These are phyloP conservation scores for Exophiala viscosa DNA, from an alignment of 2,329 filamentous ascomycete genomes.

Conservation along the genomic window DNA sequence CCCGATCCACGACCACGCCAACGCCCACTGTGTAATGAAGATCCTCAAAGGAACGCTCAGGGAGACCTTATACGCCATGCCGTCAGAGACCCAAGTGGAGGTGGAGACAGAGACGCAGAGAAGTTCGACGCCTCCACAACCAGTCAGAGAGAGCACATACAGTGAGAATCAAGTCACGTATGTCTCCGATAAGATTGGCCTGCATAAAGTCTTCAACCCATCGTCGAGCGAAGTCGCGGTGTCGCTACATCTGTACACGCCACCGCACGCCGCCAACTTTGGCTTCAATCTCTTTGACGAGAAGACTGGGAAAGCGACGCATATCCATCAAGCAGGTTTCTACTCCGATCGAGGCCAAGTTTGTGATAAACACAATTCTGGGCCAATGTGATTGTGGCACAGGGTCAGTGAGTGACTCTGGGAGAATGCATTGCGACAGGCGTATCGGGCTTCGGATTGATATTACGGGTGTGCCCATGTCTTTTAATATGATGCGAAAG, in stretches of 20 bases:
- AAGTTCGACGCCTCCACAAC: slow-evolving; percentile 53
- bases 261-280: slow-evolving; percentile 78
- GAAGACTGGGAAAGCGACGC: slow-evolving; percentile 67
- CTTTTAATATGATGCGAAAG: too few relatives aligned
- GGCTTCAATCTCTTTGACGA: slow-evolving; percentile 81
- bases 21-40: slow-evolving; percentile 91
- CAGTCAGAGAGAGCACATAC: slow-evolving; percentile 66
- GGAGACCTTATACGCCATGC: slow-evolving; percentile 78
- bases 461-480: too few relatives aligned
- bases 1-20: slow-evolving; percentile 83
- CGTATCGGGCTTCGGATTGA: too few relatives aligned
- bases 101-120: neutral
- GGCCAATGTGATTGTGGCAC: slow-evolving; percentile 11
- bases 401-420: too few relatives aligned
- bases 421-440: too few relatives aligned
- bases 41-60: slow-evolving; percentile 73
- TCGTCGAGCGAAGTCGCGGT: slow-evolving; percentile 66
- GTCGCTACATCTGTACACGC: slow-evolving; percentile 83
- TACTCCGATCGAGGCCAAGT: slow-evolving; percentile 57
- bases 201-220: slow-evolving; percentile 78
- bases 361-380: slow-evolving; percentile 28
- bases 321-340: slow-evolving; percentile 67
- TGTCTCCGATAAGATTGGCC: slow-evolving; percentile 81
- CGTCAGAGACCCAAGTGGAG: slow-evolving; percentile 40
- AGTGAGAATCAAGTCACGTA: slow-evolving; percentile 74